phyloP scores from a whole-genome alignment of 371 early-diverging fungal genomes.

The Apophysomyces ossiformis region DNA sequence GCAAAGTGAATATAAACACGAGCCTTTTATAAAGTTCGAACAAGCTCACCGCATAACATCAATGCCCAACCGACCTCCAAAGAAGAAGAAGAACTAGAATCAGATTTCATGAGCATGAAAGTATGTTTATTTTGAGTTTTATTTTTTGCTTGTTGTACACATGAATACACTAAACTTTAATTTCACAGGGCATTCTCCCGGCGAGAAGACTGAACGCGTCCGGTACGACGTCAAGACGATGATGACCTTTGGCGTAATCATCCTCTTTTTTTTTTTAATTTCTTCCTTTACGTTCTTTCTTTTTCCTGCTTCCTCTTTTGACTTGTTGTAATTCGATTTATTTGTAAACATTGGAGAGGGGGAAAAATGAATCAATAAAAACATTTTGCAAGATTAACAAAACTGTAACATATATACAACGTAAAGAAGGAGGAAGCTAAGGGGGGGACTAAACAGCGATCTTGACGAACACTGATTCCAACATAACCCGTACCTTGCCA shows the following conservation, averaged over 20 bases:
- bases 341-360: conserved; percentile 10
- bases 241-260: neutral
- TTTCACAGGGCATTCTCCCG: conserved; percentile 8
- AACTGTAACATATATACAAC: neutral
- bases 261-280: neutral
- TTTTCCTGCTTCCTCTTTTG: neutral
- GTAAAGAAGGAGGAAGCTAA: neutral
- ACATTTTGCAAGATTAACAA: neutral
- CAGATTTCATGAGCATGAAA: conserved; percentile 14
- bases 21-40: conserved; percentile 17
- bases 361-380: neutral
- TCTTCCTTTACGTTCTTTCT: neutral
- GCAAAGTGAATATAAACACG: neutral
- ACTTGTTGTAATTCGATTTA: conserved; percentile 1
- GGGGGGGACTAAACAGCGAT: neutral
- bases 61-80: conserved; percentile 18
- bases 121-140: conserved; percentile 12
- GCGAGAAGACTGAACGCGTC: conserved; percentile 11
- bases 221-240: conserved; percentile 7
- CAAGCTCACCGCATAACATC: conserved; percentile 23
- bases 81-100: conserved; percentile 24
- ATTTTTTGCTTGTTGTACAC: neutral
- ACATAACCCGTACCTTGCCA: neutral
- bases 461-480: neutral
- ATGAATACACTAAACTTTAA: conserved; percentile 7